Percentiles rank a stretch among this genome's conserved stretches.
Evolutionary conservation across 768 basidiomycete genomes (phyloP).

Genomic region (Kwoniella dejecticola): DNA sequence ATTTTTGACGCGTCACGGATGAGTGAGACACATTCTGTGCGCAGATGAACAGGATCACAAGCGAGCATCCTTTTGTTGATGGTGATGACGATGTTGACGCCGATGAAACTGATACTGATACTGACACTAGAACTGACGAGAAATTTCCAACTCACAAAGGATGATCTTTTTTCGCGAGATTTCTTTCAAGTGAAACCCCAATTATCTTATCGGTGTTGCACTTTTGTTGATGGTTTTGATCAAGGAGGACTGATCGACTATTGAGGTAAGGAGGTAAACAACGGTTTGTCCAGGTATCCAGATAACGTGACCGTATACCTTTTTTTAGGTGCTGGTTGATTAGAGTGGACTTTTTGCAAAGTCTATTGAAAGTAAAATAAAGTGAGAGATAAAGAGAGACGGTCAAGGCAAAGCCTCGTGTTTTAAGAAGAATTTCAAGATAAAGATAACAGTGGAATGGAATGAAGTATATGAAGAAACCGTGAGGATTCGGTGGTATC

Average conservation of each 20-base stretch:
- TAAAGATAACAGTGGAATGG: not conserved
- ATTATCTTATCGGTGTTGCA: not conserved
- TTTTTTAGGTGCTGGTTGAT: too few relatives aligned
- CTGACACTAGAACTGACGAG: not conserved
- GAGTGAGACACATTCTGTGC: too few relatives aligned
- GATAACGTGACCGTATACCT: not conserved
- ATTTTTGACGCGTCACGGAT: too few relatives aligned
- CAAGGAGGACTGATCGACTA: not conserved
- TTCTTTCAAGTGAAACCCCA: not conserved
- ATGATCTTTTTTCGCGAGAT: not conserved
- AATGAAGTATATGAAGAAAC: not conserved
- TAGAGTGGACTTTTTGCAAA: too few relatives aligned
- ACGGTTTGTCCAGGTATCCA: not conserved
- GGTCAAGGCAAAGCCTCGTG: not conserved
- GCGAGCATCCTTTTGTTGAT: not conserved
- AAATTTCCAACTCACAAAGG: conserved; percentile 5
- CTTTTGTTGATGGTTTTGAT: not conserved
- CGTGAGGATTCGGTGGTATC: not conserved
- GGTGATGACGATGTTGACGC: not conserved
- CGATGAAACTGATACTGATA: not conserved
- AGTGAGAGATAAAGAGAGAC: not conserved
- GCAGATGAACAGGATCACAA: too few relatives aligned
- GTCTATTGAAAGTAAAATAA: too few relatives aligned
- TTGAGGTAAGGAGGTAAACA: not conserved
- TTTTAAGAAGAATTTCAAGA: conserved; percentile 1